These are phyloP conservation scores for Pyrenochaeta sp. DNA, from an alignment of 2,329 filamentous ascomycete species.

Conservation along the genomic window DNA sequence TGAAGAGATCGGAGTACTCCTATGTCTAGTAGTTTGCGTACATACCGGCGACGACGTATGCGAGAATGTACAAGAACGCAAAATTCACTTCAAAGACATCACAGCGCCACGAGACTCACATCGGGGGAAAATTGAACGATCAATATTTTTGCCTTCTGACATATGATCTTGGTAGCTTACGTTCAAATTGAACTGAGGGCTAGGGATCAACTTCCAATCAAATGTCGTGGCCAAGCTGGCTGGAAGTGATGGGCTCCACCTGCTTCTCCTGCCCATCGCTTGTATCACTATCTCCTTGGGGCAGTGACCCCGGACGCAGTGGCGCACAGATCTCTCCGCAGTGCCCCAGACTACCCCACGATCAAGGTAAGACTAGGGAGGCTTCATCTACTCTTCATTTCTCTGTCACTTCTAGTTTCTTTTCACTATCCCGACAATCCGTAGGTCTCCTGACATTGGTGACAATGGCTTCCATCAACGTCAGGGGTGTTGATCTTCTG, in stretches of 20 bases:
- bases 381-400: constrained; percentile 48
- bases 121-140: constrained; percentile 5
- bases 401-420: constrained; percentile 23
- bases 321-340: constrained; percentile 40
- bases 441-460: constrained; percentile 35
- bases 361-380: constrained; percentile 19
- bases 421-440: constrained; percentile 41
- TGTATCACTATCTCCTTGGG: constrained; percentile 32
- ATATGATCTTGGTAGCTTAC: constrained; percentile 10
- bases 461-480: constrained; percentile 17
- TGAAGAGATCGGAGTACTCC: constrained; percentile 1
- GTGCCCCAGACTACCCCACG: constrained; percentile 45
- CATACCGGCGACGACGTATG: too few species aligned
- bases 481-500: constrained; percentile 22
- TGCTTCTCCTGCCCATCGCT: constrained; percentile 19
- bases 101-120: not conserved
- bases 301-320: constrained; percentile 26
- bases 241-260: constrained; percentile 15
- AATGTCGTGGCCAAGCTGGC: constrained; percentile 26
- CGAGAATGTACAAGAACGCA: too few species aligned
- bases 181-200: constrained; percentile 12
- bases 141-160: constrained; percentile 14
- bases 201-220: constrained; percentile 20
- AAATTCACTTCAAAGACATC: not conserved
- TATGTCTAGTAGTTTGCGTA: not conserved